phyloP scores from a whole-genome alignment of 2,329 filamentous ascomycete species.

The Pseudogymnoascus sp. region DNA sequence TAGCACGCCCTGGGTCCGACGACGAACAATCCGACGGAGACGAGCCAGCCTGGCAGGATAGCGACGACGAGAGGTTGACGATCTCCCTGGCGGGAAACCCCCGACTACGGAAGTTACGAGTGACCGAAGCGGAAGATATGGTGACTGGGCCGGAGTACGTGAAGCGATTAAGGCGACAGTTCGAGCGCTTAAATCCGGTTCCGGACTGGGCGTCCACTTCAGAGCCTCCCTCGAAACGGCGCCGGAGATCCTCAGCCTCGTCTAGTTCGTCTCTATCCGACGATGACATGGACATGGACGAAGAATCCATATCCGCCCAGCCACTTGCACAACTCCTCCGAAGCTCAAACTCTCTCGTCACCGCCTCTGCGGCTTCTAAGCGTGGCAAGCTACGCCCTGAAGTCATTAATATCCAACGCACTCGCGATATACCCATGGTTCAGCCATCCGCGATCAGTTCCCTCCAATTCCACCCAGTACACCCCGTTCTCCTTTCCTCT shows the following conservation, averaged over 20 bases:
- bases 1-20: conserved; percentile 15
- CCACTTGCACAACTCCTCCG: conserved; percentile 77
- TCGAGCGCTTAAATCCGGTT: conserved; percentile 50
- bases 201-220: conserved; percentile 54
- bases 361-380: conserved; percentile 42
- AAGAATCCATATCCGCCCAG: conserved; percentile 57
- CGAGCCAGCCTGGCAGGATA: conserved; percentile 79
- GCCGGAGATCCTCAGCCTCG: conserved; percentile 43
- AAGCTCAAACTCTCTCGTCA: conserved; percentile 60
- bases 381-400: conserved; percentile 74
- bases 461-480: conserved; percentile 81
- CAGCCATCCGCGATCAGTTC: conserved; percentile 76
- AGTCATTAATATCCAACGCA: conserved; percentile 81
- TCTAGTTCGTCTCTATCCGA: conserved; percentile 32
- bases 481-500: conserved; percentile 83
- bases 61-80: conserved; percentile 82
- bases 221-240: conserved; percentile 44
- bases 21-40: conserved; percentile 38
- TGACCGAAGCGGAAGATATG: conserved; percentile 75
- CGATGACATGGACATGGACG: conserved; percentile 44
- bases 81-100: conserved; percentile 73
- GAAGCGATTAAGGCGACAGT: conserved; percentile 72
- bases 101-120: conserved; percentile 74
- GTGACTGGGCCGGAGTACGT: conserved; percentile 83
- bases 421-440: conserved; percentile 73